Conservation (phyloP, 768 basidiomycete genomes). For the Cytidiella melzeri region DNA sequence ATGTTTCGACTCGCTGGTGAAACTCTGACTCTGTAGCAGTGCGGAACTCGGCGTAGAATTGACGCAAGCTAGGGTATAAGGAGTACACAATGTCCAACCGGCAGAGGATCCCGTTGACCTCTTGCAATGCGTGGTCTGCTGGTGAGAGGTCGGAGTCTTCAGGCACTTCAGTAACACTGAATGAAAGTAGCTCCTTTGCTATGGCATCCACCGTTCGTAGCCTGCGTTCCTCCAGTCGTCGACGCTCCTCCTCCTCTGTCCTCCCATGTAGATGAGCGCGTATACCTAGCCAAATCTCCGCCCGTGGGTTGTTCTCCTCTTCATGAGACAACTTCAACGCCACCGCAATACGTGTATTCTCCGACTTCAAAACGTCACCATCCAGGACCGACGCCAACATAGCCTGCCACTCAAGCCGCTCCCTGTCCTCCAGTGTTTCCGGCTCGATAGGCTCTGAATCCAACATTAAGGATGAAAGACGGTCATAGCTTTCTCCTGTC, state of each 20-base stretch:
- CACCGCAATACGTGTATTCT: slow-evolving; percentile 87
- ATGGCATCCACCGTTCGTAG: slow-evolving; percentile 75
- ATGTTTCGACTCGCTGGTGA: slow-evolving; percentile 78
- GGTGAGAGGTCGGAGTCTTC: slow-evolving; percentile 31
- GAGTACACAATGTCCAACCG: slow-evolving; percentile 80
- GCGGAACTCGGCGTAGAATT: slow-evolving; percentile 75
- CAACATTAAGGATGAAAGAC: slow-evolving; percentile 43
- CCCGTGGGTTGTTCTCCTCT: slow-evolving; percentile 59
- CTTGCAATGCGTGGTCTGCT: slow-evolving; percentile 42
- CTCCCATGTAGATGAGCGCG: slow-evolving; percentile 80
- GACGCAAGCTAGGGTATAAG: slow-evolving; percentile 79
- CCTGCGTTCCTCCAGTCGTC: slow-evolving; percentile 76
- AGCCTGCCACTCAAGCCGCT: slow-evolving; percentile 91
- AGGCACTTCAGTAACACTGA: slow-evolving; percentile 50
- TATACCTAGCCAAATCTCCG: slow-evolving; percentile 84
- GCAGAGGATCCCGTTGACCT: slow-evolving; percentile 60
- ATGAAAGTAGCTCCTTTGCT: slow-evolving; percentile 76
- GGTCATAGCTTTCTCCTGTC: slow-evolving; percentile 43
- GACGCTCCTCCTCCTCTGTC: slow-evolving; percentile 76
- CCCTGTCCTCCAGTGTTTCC: slow-evolving; percentile 66
- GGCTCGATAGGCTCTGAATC: slow-evolving; percentile 64
- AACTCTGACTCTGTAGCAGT: slow-evolving; percentile 59
- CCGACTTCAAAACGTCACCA: slow-evolving; percentile 91
- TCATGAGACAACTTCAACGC: slow-evolving; percentile 65
- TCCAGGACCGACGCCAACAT: slow-evolving; percentile 90